Base-by-base conservation (phyloP, 805 yeast species). In the Teunomyces tritomae region DNA sequence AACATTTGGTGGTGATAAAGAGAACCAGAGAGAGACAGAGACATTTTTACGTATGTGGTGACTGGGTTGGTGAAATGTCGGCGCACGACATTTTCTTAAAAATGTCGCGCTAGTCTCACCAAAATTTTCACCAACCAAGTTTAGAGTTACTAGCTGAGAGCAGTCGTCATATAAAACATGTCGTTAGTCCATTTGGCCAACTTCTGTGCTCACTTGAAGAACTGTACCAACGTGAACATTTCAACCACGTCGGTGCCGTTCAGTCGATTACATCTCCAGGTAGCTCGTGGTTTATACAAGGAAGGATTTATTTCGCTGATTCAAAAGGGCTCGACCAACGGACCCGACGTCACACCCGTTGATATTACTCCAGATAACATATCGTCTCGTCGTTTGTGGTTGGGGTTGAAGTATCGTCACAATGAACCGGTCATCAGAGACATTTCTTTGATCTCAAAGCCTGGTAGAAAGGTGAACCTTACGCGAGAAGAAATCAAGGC, bases 261-360 rank as follows among this genome's bases (percentile, higher is more conserved):
- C 72, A 80, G 91, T 10, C 83, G 85, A 57, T 73, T 89, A 57
- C 96, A 92, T 65, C 75, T 94, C 47, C 89, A 87, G 59, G 78
- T 94, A 43, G 89, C 95, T 10, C 72, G 87, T 45, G 92, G 90
- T 30, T 78, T 94, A 33, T 89, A 92, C 71, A 87, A 85, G 54
- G 95, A 91, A 68, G 99, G 99, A 0, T 89, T 92, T 63, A 73
- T 94, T 39, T 79, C 90, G 0, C 80, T 90, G 2, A 78, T 94
- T 45, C 95, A 88, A 60, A 80, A 88, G 59, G 99, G 99, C 2
- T 86, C 92, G 7, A 73, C 80, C 1, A 63, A 78, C 8, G 96
- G 97, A 1, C 98, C 99, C 10, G 98, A 94, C 64, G 63, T 71
- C 39, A 72, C 71, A 1, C 85, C 91, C 0, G 82, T 82, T 3